phyloP scores from a whole-genome alignment of 805 yeast species.

The Yarrowia sp. region DNA sequence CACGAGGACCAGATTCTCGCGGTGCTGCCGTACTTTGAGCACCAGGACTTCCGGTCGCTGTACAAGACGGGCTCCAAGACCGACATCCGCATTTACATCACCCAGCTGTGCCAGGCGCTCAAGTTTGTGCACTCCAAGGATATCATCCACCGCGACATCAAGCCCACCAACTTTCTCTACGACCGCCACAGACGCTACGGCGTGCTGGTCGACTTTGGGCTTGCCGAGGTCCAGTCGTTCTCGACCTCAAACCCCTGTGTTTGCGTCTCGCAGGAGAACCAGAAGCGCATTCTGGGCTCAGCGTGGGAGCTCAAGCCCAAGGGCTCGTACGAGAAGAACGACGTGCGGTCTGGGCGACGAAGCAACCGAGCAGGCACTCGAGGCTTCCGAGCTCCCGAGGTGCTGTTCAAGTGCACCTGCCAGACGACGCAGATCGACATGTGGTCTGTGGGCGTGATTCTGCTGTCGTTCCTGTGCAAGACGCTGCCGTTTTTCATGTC shows the following conservation, averaged over 20 bases:
- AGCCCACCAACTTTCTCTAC: constrained; percentile 76
- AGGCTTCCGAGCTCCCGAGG: constrained; percentile 94
- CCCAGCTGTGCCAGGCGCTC: constrained; percentile 73
- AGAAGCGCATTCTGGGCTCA: constrained; percentile 26
- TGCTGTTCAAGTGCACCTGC: constrained; percentile 76
- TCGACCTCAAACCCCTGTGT: constrained; percentile 28
- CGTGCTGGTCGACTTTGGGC: constrained; percentile 86
- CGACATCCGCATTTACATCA: constrained; percentile 79
- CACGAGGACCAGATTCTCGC: constrained; percentile 90
- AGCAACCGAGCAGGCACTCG: constrained; percentile 97
- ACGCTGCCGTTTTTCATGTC: constrained; percentile 94
- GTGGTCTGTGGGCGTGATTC: constrained; percentile 91
- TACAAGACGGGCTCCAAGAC: constrained; percentile 73
- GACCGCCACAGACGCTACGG: constrained; percentile 68
- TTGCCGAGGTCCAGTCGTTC: constrained; percentile 63
- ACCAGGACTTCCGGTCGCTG: constrained; percentile 81
- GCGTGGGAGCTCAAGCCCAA: constrained; percentile 36
- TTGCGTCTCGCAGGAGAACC: constrained; percentile 27
- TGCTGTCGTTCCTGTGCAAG: constrained; percentile 70
- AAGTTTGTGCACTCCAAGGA: constrained; percentile 70
- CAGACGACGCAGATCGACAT: constrained; percentile 81
- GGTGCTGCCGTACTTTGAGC: constrained; percentile 85
- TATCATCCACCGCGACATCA: constrained; percentile 89
- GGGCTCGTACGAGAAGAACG: constrained; percentile 81
- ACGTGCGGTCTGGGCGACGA: constrained; percentile 80